These are phyloP conservation scores for Lasiodiplodia citricola DNA, from an alignment of 2,329 filamentous ascomycete genomes.

Conservation along the genomic window DNA sequence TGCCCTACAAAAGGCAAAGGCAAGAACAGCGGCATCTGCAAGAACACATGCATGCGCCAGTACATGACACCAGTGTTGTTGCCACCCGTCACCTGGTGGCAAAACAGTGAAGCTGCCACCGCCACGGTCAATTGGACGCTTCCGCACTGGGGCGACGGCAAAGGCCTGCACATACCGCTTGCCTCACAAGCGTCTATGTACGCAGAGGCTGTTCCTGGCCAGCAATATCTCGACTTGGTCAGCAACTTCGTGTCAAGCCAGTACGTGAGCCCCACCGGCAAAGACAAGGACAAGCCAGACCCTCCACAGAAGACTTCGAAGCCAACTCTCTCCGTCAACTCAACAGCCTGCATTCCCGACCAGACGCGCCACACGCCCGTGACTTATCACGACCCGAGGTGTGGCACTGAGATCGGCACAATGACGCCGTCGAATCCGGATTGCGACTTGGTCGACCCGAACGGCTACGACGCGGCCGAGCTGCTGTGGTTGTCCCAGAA, in stretches of 20 bases:
- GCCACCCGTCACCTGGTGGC: background rate
- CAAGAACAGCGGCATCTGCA: background rate
- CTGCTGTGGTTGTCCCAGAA: slow-evolving; percentile 2
- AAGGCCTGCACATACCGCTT: background rate
- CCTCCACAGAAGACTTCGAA: too few species aligned
- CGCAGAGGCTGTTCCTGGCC: background rate
- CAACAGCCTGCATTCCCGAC: background rate
- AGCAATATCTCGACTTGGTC: background rate
- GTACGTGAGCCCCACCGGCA: too few species aligned
- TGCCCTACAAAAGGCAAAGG: background rate
- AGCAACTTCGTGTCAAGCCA: background rate
- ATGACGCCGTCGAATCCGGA: background rate
- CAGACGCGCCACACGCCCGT: background rate
- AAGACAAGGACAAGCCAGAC: too few species aligned
- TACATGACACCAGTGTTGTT: background rate
- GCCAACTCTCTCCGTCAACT: too few species aligned
- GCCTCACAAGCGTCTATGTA: too few species aligned
- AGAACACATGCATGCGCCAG: background rate
- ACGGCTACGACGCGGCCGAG: background rate
- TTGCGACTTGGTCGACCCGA: background rate
- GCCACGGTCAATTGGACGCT: background rate
- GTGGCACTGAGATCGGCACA: background rate
- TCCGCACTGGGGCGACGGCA: background rate
- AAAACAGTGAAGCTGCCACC: background rate
- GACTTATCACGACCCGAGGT: background rate